phyloP scores from a whole-genome alignment of 257 asterid species.

The Eustoma russellianum region DNA sequence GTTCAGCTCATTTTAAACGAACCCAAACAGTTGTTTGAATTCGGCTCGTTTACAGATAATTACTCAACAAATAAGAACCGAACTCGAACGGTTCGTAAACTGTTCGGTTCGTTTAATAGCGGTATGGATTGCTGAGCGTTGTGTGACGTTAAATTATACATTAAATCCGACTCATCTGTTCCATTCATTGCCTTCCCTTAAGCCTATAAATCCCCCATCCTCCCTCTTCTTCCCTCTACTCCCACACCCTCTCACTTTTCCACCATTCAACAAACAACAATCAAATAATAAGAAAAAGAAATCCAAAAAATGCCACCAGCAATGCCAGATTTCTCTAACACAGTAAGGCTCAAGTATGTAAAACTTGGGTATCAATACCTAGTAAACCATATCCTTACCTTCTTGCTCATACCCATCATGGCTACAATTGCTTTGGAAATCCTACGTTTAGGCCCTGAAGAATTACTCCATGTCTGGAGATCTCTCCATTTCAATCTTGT shows the following conservation, averaged over 20 bases:
- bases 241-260: conserved; percentile 3
- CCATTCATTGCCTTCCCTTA: conserved; percentile 33
- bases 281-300: no score
- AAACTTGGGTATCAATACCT: conserved; percentile 59
- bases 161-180: conserved; percentile 65
- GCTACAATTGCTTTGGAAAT: conserved; percentile 21
- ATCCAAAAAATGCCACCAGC: conserved; percentile 23
- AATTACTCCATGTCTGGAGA: conserved; percentile 18
- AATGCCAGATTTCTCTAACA: conserved; percentile 26
- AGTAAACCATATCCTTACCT: conserved; percentile 43
- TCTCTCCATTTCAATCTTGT: conserved; percentile 29
- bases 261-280: not conserved
- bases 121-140: conserved; percentile 76
- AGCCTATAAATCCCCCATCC: conserved; percentile 38
- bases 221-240: conserved; percentile 8
- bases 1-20: no score
- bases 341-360: conserved; percentile 40
- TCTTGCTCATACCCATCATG: conserved; percentile 34
- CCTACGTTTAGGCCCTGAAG: conserved; percentile 31
- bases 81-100: no score
- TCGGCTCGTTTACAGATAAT: no score
- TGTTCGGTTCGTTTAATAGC: no score
- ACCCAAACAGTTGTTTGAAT: no score
- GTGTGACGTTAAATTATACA: conserved; percentile 49
- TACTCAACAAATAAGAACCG: no score